phyloP scores from a whole-genome alignment of 2,329 filamentous ascomycete genomes.

The Tolypocladium ovalisporum region DNA sequence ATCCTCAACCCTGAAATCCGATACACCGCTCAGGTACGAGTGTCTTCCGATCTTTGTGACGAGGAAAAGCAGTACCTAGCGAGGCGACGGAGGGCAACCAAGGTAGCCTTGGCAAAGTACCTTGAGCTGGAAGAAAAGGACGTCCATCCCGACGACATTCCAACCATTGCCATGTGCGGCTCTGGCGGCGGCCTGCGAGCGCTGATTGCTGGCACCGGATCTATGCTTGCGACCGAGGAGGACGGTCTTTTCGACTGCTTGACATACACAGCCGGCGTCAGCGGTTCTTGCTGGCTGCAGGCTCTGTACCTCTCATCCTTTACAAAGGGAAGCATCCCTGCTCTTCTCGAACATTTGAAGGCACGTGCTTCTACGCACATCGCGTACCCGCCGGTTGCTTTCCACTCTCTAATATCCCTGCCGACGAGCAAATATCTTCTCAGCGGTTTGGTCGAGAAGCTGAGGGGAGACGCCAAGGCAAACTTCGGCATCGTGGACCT shows the following conservation, averaged over 20 bases:
- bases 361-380: slow-evolving; percentile 78
- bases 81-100: slow-evolving; percentile 57
- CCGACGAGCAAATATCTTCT: slow-evolving; percentile 91
- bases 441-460: slow-evolving; percentile 80
- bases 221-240: slow-evolving; percentile 72
- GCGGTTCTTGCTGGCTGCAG: slow-evolving; percentile 93
- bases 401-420: slow-evolving; percentile 70
- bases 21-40: slow-evolving; percentile 69
- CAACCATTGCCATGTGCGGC: slow-evolving; percentile 85
- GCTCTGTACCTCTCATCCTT: slow-evolving; percentile 69
- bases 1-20: slow-evolving; percentile 77
- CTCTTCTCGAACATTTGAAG: slow-evolving; percentile 76
- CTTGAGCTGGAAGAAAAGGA: slow-evolving; percentile 66
- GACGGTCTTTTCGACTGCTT: slow-evolving; percentile 87
- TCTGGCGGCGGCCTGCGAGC: slow-evolving; percentile 87
- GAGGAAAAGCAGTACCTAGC: slow-evolving; percentile 70
- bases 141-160: slow-evolving; percentile 87
- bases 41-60: slow-evolving; percentile 69
- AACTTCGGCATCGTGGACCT: slow-evolving; percentile 87
- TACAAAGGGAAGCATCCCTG: slow-evolving; percentile 53
- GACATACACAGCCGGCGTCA: slow-evolving; percentile 92
- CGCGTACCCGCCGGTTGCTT: slow-evolving; percentile 77
- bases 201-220: slow-evolving; percentile 81
- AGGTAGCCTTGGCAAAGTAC: slow-evolving; percentile 69
- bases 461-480: slow-evolving; percentile 59